These are phyloP conservation scores for Aspergillus proliferans DNA, from an alignment of 2,329 filamentous ascomycete species.

Conservation along the genomic window DNA sequence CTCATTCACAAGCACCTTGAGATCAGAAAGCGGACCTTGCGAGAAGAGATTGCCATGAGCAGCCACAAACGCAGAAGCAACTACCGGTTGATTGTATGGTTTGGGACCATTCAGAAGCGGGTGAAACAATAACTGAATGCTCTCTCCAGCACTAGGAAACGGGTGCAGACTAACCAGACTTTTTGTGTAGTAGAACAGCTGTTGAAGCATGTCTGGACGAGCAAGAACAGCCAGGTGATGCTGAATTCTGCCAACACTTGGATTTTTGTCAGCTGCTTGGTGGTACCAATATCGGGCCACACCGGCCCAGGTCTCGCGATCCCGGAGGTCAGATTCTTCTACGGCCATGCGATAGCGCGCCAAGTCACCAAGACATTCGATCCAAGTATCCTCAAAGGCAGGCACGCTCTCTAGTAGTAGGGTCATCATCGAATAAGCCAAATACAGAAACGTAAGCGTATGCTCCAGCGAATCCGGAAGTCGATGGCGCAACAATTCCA, in stretches of 20 bases:
- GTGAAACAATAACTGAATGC: constrained; percentile 50
- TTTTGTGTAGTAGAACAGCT: constrained; percentile 55
- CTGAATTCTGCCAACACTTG: constrained; percentile 71
- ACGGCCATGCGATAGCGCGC: constrained; percentile 86
- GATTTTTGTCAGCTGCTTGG: constrained; percentile 69
- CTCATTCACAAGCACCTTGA: constrained; percentile 31
- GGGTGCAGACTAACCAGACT: constrained; percentile 51
- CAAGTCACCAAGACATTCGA: constrained; percentile 84
- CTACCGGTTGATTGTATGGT: constrained; percentile 24
- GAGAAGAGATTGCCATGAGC: constrained; percentile 48
- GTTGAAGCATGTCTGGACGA: constrained; percentile 51
- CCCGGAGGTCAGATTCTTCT: constrained; percentile 69
- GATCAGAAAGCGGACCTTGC: constrained; percentile 27
- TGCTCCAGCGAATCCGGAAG: constrained; percentile 74
- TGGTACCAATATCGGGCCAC: constrained; percentile 81
- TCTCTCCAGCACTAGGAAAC: constrained; percentile 52
- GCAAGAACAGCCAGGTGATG: constrained; percentile 73
- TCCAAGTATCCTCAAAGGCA: constrained; percentile 81
- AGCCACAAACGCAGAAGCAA: constrained; percentile 48
- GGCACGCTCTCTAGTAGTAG: constrained; percentile 79
- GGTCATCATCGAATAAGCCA: constrained; percentile 86
- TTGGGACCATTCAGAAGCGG: constrained; percentile 41
- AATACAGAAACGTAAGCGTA: constrained; percentile 85
- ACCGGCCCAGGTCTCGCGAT: constrained; percentile 73
- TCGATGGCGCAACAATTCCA: constrained; percentile 68